Conservation (phyloP, 441 rosid genomes). For the Eruca vesicaria region DNA sequence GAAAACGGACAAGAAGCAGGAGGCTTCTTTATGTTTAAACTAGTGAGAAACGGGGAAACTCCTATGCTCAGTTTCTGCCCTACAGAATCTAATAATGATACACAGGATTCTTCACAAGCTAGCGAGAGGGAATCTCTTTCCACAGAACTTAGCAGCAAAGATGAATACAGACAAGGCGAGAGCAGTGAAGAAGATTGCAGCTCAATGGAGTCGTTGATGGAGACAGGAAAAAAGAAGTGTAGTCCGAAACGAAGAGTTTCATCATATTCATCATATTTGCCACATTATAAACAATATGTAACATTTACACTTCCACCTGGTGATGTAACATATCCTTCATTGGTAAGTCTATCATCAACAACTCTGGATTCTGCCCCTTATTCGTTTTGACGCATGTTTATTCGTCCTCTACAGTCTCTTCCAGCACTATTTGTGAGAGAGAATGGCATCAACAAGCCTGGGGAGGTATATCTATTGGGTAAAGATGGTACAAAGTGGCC, state of each 20-base stretch:
- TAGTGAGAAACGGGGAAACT: neutral
- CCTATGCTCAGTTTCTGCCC: neutral
- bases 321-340: neutral
- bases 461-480: neutral
- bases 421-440: neutral
- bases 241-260: neutral
- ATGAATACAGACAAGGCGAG: neutral
- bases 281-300: neutral
- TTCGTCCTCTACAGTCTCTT: neutral
- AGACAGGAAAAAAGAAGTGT: neutral
- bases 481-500: conserved; percentile 15
- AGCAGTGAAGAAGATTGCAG: neutral
- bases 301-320: neutral
- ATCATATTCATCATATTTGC: neutral
- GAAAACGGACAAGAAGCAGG: neutral
- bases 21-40: neutral
- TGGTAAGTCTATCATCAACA: neutral
- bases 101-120: neutral
- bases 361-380: neutral
- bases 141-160: neutral
- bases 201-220: neutral
- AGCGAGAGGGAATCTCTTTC: neutral
- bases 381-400: neutral
- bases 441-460: conserved; percentile 14
- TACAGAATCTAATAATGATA: neutral